Base-by-base conservation (phyloP, 163 green algal species). In the Scenedesmus sp. region DNA sequence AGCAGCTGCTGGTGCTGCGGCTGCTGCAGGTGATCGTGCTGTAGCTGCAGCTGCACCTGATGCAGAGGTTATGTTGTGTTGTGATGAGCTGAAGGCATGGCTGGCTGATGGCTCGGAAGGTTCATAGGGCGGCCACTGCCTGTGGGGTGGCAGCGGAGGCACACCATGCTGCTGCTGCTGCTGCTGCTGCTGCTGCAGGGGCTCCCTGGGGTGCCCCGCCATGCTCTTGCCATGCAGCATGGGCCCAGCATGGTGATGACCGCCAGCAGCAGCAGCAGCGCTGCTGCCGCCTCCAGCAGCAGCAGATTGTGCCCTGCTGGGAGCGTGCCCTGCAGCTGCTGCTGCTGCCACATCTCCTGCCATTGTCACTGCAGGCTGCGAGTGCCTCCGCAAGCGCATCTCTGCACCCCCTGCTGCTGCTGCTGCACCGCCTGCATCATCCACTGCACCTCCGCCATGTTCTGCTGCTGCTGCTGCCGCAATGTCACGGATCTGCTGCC, bases 381-480 rank as follows among this genome's bases (percentile, higher is more conserved):
- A 76, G 66, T 76, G 66, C 0, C 16, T 8, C 66, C 2, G 66
- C 66, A 34, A 12, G 0, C 66, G 16, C 8, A 3, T 26, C 2
- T 15, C 18, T 12, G 18, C 0, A 70, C 62, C 62, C 66, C n/a
- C 16, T 26, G 66, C 1, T 76, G 66, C 15, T 76, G 66, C 66
- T 76, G 66, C 70, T 79, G 23, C 23, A 82, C 3, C 62, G 55
- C 3, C 64, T 84, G 18, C 67, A 55, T n/a, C 70, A 64, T 0
- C 66, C 8, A 46, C 60, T 70, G 46, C 18, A 54, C 2, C 59
- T 60, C 8, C 56, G 15, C 18, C 59, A 13, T 73, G 23, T 20
- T 88, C 84, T 57, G 34, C 84, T 89, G 60, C 34, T 60, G 84
- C 62, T 16, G 81, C 54, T 66, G 81, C 81, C 62, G 56, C 84